Base-by-base conservation (phyloP, 2,329 filamentous ascomycete species). In the Catunica adiposa region DNA sequence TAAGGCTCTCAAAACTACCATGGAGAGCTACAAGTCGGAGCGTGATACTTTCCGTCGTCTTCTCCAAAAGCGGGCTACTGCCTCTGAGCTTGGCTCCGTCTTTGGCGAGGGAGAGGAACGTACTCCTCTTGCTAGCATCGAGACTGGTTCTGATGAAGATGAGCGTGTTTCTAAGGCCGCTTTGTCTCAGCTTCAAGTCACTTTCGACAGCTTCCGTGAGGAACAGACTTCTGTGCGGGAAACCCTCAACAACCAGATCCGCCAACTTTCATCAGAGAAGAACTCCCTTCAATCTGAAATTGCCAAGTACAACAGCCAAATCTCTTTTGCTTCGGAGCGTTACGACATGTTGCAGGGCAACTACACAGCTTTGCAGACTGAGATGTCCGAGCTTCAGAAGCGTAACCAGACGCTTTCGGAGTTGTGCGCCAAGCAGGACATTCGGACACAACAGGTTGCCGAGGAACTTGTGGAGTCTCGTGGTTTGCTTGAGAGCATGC, bases 11-110 rank as follows among this genome's bases (percentile, higher is more conserved):
- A 80, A 84, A 46, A 81, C 84, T 29, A 86, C 89, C 57, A 86
- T 89, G 60, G 87, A 95, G 71, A 94, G 87, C 66, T 95, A 94
- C 67, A 88, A 92, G 66, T 87, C 89, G 63, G 92, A 98, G 70
- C 83, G 92, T 60, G 90, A 98, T 66, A 96, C 96, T 80, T 97
- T 96, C 82, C 83, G 90, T 22, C 88, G 89, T 54, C 89, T 97
- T 73, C 78, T 96, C 29, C 86, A 90, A 61, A 86, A 92, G 60
- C 68, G 82, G 70, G 66, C 74, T 64, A 64, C 77, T 64, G 65
- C 78, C 66, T 74, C 71, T 11, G 83, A 89, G 59, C 72, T 84
- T 44, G 76, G 78, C 15, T 82, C 82, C 1, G 74, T 82, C 52
- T 82, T 94, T 64, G 86, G 84, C 1, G 29, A 31, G 1, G 48